phyloP scores from a whole-genome alignment of 352 stramenopile species.

The Phytopythium cucurbitacearum region DNA sequence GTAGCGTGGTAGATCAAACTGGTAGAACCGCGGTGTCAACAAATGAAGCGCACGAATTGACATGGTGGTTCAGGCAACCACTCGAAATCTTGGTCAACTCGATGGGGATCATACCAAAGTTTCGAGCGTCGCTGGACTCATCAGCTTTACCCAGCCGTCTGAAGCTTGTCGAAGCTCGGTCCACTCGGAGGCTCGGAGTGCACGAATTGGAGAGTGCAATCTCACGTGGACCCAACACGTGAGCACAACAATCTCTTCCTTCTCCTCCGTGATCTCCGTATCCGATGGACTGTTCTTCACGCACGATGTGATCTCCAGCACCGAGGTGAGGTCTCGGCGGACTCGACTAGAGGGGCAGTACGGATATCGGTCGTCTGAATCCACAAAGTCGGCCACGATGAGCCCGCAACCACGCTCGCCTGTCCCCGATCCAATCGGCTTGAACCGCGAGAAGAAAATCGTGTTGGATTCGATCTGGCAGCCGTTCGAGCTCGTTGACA shows the following conservation, averaged over 20 bases:
- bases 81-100: no score
- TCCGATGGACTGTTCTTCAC: not conserved
- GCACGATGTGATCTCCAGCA: conserved; percentile 14
- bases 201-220: conserved; percentile 8
- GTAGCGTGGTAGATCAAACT: no score
- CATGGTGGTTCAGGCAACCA: no score
- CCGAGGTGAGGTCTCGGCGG: conserved; percentile 21
- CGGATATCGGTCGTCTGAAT: conserved; percentile 25
- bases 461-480: conserved; percentile 14
- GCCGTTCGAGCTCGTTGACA: conserved; percentile 4
- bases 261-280: not conserved
- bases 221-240: conserved; percentile 15
- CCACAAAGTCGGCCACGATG: conserved; percentile 31
- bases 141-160: conserved; percentile 10
- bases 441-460: conserved; percentile 10
- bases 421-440: not conserved
- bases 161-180: conserved; percentile 4
- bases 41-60: no score
- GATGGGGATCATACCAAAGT: no score
- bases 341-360: conserved; percentile 21
- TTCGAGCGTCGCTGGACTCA: conserved; percentile 5
- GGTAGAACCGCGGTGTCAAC: no score
- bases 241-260: conserved; percentile 8
- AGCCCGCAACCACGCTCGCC: conserved; percentile 16
- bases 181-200: conserved; percentile 3